Evolutionary conservation across 2,329 filamentous ascomycete species (phyloP), one percentile per base, ranked within the genome.

Genomic region (Aureobasidium sp.): DNA sequence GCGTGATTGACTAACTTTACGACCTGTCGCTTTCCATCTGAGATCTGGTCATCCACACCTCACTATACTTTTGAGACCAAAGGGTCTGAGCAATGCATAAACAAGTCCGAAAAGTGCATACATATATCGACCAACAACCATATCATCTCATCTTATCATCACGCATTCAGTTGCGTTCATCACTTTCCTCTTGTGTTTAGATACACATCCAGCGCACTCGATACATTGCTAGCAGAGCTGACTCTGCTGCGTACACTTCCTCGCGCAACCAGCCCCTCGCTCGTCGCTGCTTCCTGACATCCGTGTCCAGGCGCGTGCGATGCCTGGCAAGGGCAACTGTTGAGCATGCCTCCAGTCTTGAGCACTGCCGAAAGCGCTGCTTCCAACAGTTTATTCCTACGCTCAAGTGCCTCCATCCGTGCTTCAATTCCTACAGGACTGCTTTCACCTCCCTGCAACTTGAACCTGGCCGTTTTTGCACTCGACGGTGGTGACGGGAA

Each of bases 361-460:
- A 77, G 61, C 44, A 76, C 72, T 6, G 74, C 75, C 67, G 74
- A 72, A 29, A 77, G 65, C 5, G 75, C 75, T 9, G 75, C 75
- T 30, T 72, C 71, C 9, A 77, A 67, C 8, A 77, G 58, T 16
- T 67, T 67, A 60, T 76, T 77, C 59, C 75, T 71, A 41, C 74
- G 71, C 63, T 76, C 74, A 29, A 76, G 63, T 15, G 70, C 72
- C 48, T 74, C 73, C 39, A 76, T 62, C 3, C 73, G 69, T 32
- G 72, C 69, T 37, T 72, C 69, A 16, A 74, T 63, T 8, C 64
- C 64, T 27, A 50, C 32, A 44, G 48, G 47, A 47, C 49, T 62
- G 34, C 36, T 32, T 42, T 55, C 48, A 8, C 39, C 37, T 15
- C 50, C 15, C 21, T 61, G 48, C 29, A 61, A 13, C 30, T 42